Base-by-base conservation (phyloP, 176 grass and related monocot species). In the Lolium rigidum region DNA sequence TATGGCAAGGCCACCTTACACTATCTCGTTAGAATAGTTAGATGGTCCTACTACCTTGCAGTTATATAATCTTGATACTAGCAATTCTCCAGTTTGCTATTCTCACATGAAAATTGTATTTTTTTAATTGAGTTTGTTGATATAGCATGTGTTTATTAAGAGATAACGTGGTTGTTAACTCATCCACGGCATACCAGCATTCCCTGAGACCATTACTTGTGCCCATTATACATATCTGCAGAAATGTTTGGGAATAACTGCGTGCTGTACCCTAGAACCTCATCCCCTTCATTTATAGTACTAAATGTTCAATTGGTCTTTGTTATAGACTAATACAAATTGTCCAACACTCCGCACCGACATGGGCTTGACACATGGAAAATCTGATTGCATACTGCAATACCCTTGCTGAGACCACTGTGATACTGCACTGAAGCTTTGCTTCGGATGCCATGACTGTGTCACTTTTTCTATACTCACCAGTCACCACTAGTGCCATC, bases 81-180 rank as follows among this genome's bases (percentile, higher is more conserved):
- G 22, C 77, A 57, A 15, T 49, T 37, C 39, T 37, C 9, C 17
- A 48, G 5, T 81, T 70, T 83, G 31, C 26, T 60, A 78, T 61
- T 12, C 38, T 59, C 10, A 77, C 28, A 54, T 31, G 52, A 67
- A 51, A 13, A 13, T 73, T 70, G 61, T 78, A 46, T 70, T 39
- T 5, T 87, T 67, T 31, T 21, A 41, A 44, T 87, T 69, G 43
- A 26, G 14, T 72, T 41, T 84, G 15, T 88, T 85, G 65, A 61
- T 50, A 52, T 6, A 25, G 31, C n/a, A n/a, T 84, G 13, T 48
- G 76, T 70, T 83, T 31, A 31, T 31, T 31, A 31, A 31, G 28
- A 31, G 28, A 31, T 31, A 31, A 31, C 28, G 28, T 31, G 28
- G 28, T 31, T 31, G 28, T 31, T 31, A 31, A 31, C 28, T 31